phyloP scores from a whole-genome alignment of 139 green algal species.

The Edaphochlamys debaryana region DNA sequence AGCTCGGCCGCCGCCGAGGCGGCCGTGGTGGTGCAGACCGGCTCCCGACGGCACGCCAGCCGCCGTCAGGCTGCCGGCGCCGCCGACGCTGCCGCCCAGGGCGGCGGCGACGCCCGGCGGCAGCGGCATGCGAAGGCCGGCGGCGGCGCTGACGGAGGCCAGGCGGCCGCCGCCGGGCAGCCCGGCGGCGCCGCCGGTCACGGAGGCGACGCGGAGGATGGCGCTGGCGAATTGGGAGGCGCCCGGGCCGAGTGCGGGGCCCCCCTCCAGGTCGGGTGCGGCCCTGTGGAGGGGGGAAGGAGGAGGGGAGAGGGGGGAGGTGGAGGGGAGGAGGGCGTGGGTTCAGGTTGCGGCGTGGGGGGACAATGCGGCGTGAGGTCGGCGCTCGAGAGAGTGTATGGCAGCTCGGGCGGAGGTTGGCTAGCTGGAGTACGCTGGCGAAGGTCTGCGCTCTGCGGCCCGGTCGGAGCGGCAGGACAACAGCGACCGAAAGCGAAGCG shows the following conservation, averaged over 20 bases:
- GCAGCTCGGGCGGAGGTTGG: too few relatives aligned
- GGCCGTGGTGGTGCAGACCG: neutral
- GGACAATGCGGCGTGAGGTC: too few relatives aligned
- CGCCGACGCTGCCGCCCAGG: neutral
- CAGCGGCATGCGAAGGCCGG: neutral
- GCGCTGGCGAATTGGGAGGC: neutral
- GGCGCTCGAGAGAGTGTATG: too few relatives aligned
- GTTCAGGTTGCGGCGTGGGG: too few relatives aligned
- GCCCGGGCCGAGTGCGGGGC: neutral
- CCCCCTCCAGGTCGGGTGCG: neutral
- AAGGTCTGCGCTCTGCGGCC: too few relatives aligned
- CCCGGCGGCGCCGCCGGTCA: neutral
- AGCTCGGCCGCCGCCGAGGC: neutral
- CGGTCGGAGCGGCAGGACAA: too few relatives aligned
- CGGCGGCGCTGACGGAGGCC: neutral
- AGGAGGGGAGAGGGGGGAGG: neutral
- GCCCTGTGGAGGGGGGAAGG: neutral
- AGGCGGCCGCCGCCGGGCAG: neutral
- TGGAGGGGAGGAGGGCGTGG: too few relatives aligned
- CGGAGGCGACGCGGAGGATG: constrained; percentile 15
- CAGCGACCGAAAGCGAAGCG: too few relatives aligned
- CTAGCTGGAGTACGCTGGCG: too few relatives aligned
- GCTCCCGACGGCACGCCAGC: too few relatives aligned
- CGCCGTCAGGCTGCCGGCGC: too few relatives aligned
- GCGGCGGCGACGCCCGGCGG: neutral